These are phyloP conservation scores for Monosporascus sp. DNA, from an alignment of 2,329 filamentous ascomycete genomes.

Conservation along the genomic window DNA sequence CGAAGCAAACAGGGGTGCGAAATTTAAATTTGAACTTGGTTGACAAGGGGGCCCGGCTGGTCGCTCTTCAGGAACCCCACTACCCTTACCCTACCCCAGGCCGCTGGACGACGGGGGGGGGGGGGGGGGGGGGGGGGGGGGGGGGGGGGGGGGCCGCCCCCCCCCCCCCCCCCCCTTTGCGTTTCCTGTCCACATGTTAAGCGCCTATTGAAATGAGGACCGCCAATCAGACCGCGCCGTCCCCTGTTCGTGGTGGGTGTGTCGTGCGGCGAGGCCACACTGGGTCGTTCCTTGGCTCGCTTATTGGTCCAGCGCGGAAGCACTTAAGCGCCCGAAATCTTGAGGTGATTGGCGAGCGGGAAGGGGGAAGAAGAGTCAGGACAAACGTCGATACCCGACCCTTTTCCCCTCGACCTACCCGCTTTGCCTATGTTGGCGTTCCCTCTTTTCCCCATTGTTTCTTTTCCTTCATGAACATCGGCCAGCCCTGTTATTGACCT, in stretches of 20 bases:
- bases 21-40: background rate
- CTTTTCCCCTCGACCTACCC: background rate
- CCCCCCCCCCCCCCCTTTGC: background rate
- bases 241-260: background rate
- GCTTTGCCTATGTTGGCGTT: no score
- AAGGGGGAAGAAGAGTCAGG: background rate
- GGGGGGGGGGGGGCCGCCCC: no score
- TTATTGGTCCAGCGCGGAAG: background rate
- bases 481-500: no score
- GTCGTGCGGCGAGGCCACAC: background rate
- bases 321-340: background rate
- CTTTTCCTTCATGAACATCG: no score
- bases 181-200: background rate
- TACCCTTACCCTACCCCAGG: background rate
- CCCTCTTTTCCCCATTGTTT: no score
- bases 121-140: no score
- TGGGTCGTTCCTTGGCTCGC: background rate
- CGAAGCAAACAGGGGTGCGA: background rate
- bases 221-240: background rate
- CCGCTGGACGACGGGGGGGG: no score
- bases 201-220: background rate
- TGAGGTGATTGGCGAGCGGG: background rate
- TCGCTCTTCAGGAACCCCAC: background rate
- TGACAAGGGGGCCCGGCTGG: background rate
- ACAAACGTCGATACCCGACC: background rate